Conservation (phyloP, 257 asterid species). For the Anisodus acutangulus region DNA sequence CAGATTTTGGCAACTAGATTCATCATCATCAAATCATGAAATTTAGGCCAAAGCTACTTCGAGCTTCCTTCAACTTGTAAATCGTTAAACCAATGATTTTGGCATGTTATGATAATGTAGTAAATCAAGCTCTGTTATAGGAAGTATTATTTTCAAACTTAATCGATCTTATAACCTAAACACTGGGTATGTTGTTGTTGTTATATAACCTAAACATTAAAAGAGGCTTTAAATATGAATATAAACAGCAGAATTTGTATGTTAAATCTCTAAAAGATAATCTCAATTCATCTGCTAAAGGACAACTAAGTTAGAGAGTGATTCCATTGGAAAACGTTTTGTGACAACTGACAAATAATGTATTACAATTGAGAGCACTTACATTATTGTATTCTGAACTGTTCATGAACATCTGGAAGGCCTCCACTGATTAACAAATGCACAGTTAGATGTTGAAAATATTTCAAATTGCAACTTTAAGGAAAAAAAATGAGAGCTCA, state of each 20-base stretch:
- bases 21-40: slow-evolving; percentile 15
- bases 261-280: background rate
- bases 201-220: background rate
- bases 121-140: background rate
- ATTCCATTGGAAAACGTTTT: background rate
- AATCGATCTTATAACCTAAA: background rate
- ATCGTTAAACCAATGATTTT: background rate
- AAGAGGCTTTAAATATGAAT: background rate
- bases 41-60: background rate
- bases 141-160: background rate
- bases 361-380: slow-evolving; percentile 31
- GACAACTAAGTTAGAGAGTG: background rate
- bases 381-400: slow-evolving; percentile 67
- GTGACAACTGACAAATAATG: background rate
- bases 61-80: background rate
- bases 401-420: slow-evolving; percentile 67
- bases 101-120: background rate
- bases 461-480: background rate
- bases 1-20: background rate
- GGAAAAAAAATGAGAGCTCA: slow-evolving; percentile 44
- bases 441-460: slow-evolving; percentile 31
- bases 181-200: no score
- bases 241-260: background rate
- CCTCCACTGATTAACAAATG: slow-evolving; percentile 57
- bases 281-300: background rate